Conservation (phyloP, 345 rosid species). For the Mercurialis annua region DNA sequence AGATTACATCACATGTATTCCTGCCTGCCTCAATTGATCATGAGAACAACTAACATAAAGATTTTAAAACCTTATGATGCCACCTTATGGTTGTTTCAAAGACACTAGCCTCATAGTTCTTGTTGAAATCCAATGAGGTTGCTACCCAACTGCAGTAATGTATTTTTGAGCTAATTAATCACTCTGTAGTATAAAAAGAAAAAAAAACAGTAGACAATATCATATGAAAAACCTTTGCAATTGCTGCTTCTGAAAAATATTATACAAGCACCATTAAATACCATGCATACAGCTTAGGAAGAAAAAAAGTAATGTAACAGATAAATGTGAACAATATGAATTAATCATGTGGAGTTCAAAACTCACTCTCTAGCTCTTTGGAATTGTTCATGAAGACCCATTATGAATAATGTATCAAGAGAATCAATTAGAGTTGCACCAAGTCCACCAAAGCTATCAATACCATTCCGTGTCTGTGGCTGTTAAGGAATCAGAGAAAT, state of each 20-base stretch:
- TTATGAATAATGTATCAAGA: slow-evolving; percentile 85
- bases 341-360: neutral
- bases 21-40: neutral
- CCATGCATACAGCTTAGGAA: too few relatives aligned
- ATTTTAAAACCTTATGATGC: slow-evolving; percentile 59
- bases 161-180: neutral
- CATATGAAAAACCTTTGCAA: neutral
- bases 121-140: slow-evolving; percentile 76
- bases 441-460: slow-evolving; percentile 95
- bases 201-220: neutral
- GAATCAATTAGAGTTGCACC: slow-evolving; percentile 95
- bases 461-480: slow-evolving; percentile 88
- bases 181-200: neutral
- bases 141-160: slow-evolving; percentile 79
- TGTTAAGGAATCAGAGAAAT: slow-evolving; percentile 73
- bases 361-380: slow-evolving; percentile 92
- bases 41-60: slow-evolving; percentile 1
- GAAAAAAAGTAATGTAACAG: neutral
- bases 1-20: neutral
- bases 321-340: neutral
- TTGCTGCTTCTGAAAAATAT: neutral
- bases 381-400: slow-evolving; percentile 88
- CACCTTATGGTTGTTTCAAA: slow-evolving; percentile 99
- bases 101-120: slow-evolving; percentile 87
- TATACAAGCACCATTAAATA: neutral